Conservation (phyloP, 805 yeast genomes). For the Myxozyma mucilagina region DNA sequence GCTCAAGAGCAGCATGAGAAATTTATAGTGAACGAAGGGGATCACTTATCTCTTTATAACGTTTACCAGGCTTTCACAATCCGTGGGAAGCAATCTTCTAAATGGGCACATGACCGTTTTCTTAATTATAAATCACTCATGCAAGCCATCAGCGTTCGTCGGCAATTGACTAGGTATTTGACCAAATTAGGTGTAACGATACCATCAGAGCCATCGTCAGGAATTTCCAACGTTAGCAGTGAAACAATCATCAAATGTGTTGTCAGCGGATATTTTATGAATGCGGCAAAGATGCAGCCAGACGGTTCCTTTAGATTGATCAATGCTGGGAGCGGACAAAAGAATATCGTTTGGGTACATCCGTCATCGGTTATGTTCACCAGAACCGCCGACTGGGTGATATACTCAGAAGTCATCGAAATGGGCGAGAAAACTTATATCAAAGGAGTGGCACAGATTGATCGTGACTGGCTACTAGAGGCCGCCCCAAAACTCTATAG, state of each 20-base stretch:
- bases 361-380: constrained; percentile 30
- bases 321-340: constrained; percentile 1
- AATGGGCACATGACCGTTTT: constrained; percentile 69
- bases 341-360: constrained; percentile 26
- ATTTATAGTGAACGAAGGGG: constrained; percentile 72
- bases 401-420: constrained; percentile 22
- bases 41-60: constrained; percentile 75
- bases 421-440: constrained; percentile 29
- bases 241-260: constrained; percentile 28
- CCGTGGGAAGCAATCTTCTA: constrained; percentile 42
- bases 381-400: constrained; percentile 26
- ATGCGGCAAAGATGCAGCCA: constrained; percentile 29
- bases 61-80: constrained; percentile 26
- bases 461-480: constrained; percentile 31
- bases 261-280: constrained; percentile 24
- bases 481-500: constrained; percentile 27
- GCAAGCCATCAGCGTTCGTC: constrained; percentile 64
- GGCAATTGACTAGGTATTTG: constrained; percentile 49
- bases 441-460: constrained; percentile 28
- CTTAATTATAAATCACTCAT: constrained; percentile 61
- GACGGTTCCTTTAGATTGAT: constrained; percentile 30
- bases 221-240: neutral
- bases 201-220: neutral
- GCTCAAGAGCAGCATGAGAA: constrained; percentile 67
- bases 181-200: constrained; percentile 7